phyloP scores from a whole-genome alignment of 371 early-diverging fungal species.

The Mucor irregularis region DNA sequence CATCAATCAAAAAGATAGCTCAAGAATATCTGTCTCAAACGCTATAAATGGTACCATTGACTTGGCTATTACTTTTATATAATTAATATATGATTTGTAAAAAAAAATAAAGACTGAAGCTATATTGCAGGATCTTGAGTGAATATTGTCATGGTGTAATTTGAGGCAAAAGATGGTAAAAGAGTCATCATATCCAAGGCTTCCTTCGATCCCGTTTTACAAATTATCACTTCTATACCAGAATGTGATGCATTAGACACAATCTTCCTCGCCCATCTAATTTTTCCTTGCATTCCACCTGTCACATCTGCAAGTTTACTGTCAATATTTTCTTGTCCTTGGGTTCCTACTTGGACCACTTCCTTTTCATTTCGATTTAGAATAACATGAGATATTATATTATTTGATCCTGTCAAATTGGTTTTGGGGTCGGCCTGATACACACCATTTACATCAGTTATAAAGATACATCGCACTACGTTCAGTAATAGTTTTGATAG shows the following conservation, averaged over 20 bases:
- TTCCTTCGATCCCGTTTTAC: conserved; percentile 32
- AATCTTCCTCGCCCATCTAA: conserved; percentile 41
- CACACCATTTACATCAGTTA: conserved; percentile 54
- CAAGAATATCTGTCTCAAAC: conserved; percentile 33
- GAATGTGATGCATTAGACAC: conserved; percentile 22
- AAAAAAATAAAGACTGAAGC: background rate
- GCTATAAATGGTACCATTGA: too few relatives aligned
- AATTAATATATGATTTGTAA: background rate
- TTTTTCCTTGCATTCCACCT: conserved; percentile 49
- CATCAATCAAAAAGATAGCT: conserved; percentile 24
- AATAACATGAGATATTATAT: background rate
- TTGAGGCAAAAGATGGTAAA: background rate
- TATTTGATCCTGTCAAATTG: background rate
- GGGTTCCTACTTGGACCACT: background rate
- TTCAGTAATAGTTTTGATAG: conserved; percentile 24
- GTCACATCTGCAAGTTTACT: conserved; percentile 36
- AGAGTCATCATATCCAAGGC: conserved; percentile 26
- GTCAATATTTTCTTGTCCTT: background rate
- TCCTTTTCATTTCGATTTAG: background rate
- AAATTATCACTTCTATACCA: conserved; percentile 29
- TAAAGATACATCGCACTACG: conserved; percentile 44
- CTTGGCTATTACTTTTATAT: conserved; percentile 10
- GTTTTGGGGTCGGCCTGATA: conserved; percentile 45
- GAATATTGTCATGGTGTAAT: background rate
- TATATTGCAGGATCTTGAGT: background rate